phyloP scores from a whole-genome alignment of 352 stramenopile species.

The Pythium brassicae region DNA sequence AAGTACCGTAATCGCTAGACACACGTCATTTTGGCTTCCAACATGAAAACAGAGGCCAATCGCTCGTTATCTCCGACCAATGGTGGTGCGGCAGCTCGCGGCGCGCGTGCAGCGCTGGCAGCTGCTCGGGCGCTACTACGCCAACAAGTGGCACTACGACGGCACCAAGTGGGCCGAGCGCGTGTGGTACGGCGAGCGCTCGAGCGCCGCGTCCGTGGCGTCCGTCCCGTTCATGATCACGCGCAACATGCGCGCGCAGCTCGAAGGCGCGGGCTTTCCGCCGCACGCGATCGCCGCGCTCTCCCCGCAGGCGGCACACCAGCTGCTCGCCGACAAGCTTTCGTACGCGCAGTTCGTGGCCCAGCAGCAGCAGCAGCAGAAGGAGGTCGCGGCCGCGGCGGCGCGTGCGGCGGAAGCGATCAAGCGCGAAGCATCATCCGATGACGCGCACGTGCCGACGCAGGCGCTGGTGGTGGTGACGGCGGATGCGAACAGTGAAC shows the following conservation, averaged over 20 bases:
- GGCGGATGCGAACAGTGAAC: not conserved
- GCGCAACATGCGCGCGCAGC: slow-evolving; percentile 58
- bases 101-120: slow-evolving; percentile 52
- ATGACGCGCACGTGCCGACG: slow-evolving; percentile 8
- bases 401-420: slow-evolving; percentile 12
- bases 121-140: slow-evolving; percentile 68
- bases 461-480: slow-evolving; percentile 11
- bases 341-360: slow-evolving; percentile 49
- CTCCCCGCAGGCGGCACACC: slow-evolving; percentile 49
- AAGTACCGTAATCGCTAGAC: no score
- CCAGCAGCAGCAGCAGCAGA: slow-evolving; percentile 18
- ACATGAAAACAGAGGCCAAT: no score
- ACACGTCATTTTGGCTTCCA: no score
- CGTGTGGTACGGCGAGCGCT: slow-evolving; percentile 62
- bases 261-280: slow-evolving; percentile 52
- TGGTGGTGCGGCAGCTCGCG: slow-evolving; percentile 35
- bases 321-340: slow-evolving; percentile 53
- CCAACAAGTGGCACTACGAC: slow-evolving; percentile 85
- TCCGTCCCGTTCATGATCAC: slow-evolving; percentile 87
- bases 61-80: slow-evolving; percentile 6
- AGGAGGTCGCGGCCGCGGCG: slow-evolving; percentile 16
- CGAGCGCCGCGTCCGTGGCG: slow-evolving; percentile 36
- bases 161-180: slow-evolving; percentile 68
- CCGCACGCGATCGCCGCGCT: slow-evolving; percentile 54
- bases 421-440: slow-evolving; percentile 9